Base-by-base conservation (phyloP, 2,329 filamentous ascomycete genomes). In the Pseudogymnoascus sp. region DNA sequence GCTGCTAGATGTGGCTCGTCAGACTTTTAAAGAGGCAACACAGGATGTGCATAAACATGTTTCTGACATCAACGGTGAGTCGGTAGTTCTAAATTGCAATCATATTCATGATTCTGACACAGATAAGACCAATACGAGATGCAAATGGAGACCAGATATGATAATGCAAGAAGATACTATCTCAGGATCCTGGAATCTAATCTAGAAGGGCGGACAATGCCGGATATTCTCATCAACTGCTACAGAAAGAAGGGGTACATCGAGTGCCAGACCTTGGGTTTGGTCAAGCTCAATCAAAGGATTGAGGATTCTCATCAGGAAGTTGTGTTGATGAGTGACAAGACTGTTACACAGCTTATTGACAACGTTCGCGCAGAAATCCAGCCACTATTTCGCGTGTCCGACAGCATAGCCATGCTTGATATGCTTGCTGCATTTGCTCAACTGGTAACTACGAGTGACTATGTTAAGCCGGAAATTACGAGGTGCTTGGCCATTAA, bases 1-100 rank as follows among this genome's bases (percentile, higher is more conserved):
- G 2, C 83, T 97, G 63, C 83, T 97, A 3, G 93, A 97, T 75
- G 89, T 97, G 38, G 90, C 91, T 36, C 84, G 93, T 4, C 89
- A 92, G 70, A 91, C 91, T 0, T 97, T 95, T 76, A 96, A 95
- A 69, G 93, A 97, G 73, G 86, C 89, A 1, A 95, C 88, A 4
- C 84, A 89, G 59, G 91, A 96, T 73, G 84, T 91, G 3, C 83
- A 89, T 68, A 81, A 88, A 61, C 84, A 93, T 72, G 81, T 93
- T 2, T 81, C 84, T 21, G 81, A 85, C 14, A 75, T 97, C 10
- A 84, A 84, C 66, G 80, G 90, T 89, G 74, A 63, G 77, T 66
- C 10, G 1, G 14, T 44, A 18, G 8, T 28, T 31, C 12, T 42
- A 16, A 5, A 16, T 11, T 31, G 59, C 3, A 18, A 14, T 16